Evolutionary conservation across 768 basidiomycete species (phyloP), one percentile per base, ranked within the genome.

Genomic region (Pisolithus marmoratus): DNA sequence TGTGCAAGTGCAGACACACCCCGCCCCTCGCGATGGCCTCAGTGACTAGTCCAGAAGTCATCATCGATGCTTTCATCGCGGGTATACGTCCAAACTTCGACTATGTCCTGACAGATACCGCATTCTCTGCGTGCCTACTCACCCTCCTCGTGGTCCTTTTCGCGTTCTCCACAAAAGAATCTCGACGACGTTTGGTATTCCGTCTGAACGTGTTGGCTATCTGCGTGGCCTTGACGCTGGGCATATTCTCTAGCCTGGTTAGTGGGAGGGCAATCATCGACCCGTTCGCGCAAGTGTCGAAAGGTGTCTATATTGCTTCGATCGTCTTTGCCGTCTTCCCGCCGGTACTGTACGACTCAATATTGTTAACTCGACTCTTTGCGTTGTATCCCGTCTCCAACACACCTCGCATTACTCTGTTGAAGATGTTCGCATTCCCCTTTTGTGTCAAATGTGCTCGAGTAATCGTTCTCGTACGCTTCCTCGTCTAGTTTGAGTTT

Each of bases 281-380:
- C 37, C 68, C 64, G 12, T 46, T 55, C 26, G 36, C 59, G 8
- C 58, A 54, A 8, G 45, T 63, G 4, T 50, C 53, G 3, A 54
- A 56, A 23, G 46, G 50, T 8, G 38, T 63, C n/a, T 57, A 59
- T 23, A 59, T 63, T 4, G 58, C 60, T 1, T 59, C 58, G 43
- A 58, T 62, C 8, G 43, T 53, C 0, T 47, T 74, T 34, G 52
- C 60, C 14, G 53, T 65, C 8, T 54, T 66, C 44, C 63, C 68
- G 1, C 72, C 72, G 11, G 42, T 71, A 2, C 57, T 73, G 38
- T 63, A 72, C 22, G 72, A 74, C 53, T 66, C 62, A 8, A 67
- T 74, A 38, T 63, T 74, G 8, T 38, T 72, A 24, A 59, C 71
- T 50, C 64, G 73, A 0, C 63, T 74, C 5, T 53, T 66, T 27